phyloP scores from a whole-genome alignment of 2,329 filamentous ascomycete species.

The Chrysoporthe deuterocubensis region DNA sequence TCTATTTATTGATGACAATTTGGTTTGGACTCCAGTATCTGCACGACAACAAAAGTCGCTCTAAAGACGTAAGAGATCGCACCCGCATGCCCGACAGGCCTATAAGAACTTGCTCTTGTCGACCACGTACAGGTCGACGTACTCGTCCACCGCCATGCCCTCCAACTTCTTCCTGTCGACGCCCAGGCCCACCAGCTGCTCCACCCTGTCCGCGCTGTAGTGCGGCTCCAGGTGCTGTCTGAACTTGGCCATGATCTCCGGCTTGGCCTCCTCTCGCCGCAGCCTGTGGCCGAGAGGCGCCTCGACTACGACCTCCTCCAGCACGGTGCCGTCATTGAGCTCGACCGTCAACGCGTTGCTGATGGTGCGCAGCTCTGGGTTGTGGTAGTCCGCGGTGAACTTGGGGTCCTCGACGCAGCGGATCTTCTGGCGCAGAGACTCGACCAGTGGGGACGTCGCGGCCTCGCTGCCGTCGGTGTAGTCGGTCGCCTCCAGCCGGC shows the following conservation, averaged over 20 bases:
- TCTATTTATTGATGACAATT: background rate
- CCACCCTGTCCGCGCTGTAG: constrained; percentile 75
- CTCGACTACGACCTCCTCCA: constrained; percentile 91
- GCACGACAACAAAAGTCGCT: background rate
- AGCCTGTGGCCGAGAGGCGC: constrained; percentile 92
- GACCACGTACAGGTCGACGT: constrained; percentile 74
- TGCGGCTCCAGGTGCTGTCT: constrained; percentile 88
- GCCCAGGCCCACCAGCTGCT: constrained; percentile 81
- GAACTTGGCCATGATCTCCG: constrained; percentile 94
- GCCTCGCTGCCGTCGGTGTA: constrained; percentile 93
- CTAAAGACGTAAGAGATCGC: background rate
- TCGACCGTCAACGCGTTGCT: constrained; percentile 95
- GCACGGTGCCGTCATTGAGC: constrained; percentile 88
- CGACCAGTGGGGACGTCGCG: constrained; percentile 85
- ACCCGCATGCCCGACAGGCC: background rate
- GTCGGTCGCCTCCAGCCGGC: constrained; percentile 89
- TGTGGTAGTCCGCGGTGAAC: constrained; percentile 95
- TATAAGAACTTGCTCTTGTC: constrained; percentile 30
- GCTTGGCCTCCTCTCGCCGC: constrained; percentile 94
- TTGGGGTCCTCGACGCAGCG: constrained; percentile 94
- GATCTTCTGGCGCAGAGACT: constrained; percentile 91
- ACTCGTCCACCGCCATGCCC: constrained; percentile 84
- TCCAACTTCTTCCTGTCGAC: constrained; percentile 77
- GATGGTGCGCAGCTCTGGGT: constrained; percentile 91
- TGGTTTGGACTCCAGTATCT: background rate